Evolutionary conservation across 768 basidiomycete species (phyloP), one percentile per base, ranked within the genome.

Genomic region (Panus rudis): DNA sequence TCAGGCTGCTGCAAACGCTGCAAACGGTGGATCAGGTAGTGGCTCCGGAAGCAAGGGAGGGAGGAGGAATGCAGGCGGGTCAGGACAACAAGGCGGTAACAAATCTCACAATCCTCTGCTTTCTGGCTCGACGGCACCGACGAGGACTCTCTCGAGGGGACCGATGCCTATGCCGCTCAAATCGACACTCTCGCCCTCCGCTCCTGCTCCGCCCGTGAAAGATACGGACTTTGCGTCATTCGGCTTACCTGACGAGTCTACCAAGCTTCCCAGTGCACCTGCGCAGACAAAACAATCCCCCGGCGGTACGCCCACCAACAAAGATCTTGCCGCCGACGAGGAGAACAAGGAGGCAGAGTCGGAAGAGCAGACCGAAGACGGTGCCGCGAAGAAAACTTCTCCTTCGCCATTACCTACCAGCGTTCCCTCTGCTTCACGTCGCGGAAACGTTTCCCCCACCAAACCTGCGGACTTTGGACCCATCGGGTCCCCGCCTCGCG

Each of bases 141-240:
- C 80, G 1, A 73, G 82, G 27, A 53, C 65, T 45, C 46, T 67
- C 58, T 32, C 63, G 57, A 78, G 82, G 44, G 68, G 76, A 0
- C 77, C 79, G 6, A 79, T 86, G 57, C 71, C 72, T 26, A 74
- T 84, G 67, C 68, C 82, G 1, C 70, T 87, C 45, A 86, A 84
- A 53, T 79, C 83, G 0, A 76, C 79, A 4, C 73, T 84, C 13
- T 82, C 81, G 0, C 84, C 85, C 3, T 84, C 84, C 3, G 84
- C 83, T 3, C 85, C 87, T 7, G 87, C 87, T 0, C 86, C 87
- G 0, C 78, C 86, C 0, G 67, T 87, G 45, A 77, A 81, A 49
- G 80, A 84, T 53, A 84, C 78, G 42, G 84, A 87, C 46, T 85
- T 89, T 51, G 74, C 79, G 1, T 74, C 79, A 0, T 84, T 84